phyloP scores from a whole-genome alignment of 371 early-diverging fungal species.

The Zychaea mexicana region DNA sequence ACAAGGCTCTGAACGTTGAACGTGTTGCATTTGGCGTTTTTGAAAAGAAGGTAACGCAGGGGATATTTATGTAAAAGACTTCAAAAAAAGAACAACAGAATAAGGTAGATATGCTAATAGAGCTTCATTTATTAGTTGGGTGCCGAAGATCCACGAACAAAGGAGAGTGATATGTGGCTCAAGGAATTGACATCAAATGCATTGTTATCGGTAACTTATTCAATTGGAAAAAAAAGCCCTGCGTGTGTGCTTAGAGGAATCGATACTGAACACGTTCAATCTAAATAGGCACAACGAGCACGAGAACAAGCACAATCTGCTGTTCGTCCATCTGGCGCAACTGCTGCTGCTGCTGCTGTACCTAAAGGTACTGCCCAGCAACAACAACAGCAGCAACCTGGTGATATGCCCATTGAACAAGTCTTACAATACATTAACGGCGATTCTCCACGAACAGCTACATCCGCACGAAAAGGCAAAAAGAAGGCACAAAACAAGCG shows the following conservation, averaged over 20 bases:
- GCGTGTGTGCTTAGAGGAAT: too few species aligned
- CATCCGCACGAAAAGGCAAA: constrained; percentile 26
- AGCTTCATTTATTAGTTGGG: constrained; percentile 51
- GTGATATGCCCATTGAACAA: constrained; percentile 64
- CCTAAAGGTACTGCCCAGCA: constrained; percentile 8
- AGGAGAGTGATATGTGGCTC: constrained; percentile 74
- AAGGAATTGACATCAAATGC: constrained; percentile 69
- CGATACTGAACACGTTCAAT: too few species aligned
- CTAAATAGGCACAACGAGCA: constrained; percentile 30
- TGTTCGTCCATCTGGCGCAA: constrained; percentile 9
- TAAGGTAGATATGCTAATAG: background rate
- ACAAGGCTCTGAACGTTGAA: constrained; percentile 74
- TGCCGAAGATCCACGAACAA: constrained; percentile 73
- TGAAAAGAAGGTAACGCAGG: constrained; percentile 46
- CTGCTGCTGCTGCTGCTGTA: constrained; percentile 11
- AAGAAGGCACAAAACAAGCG: constrained; percentile 23
- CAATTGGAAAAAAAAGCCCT: constrained; percentile 29
- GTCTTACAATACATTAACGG: constrained; percentile 63
- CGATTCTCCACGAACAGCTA: constrained; percentile 13
- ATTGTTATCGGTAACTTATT: constrained; percentile 46
- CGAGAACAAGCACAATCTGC: constrained; percentile 16
- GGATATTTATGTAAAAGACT: too few species aligned
- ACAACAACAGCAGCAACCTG: constrained; percentile 18
- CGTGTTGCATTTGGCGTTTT: constrained; percentile 74
- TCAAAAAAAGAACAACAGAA: too few species aligned